Evolutionary conservation across 192 early-diverging fungal species (phyloP).

Genomic region (Umbelopsis isabellina): DNA sequence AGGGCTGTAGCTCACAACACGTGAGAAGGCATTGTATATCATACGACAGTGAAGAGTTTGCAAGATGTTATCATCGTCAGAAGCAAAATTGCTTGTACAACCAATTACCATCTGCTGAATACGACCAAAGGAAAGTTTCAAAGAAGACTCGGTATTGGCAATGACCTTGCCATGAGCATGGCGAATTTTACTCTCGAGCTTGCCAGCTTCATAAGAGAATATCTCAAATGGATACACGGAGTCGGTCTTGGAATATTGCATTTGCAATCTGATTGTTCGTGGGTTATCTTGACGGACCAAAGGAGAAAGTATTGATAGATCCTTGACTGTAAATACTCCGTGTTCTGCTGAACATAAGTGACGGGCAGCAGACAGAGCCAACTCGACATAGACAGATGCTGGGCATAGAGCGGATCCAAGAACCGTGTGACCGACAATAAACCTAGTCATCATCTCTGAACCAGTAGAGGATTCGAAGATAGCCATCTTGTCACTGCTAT

Average conservation of each 20-base stretch:
- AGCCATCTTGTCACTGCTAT: not conserved
- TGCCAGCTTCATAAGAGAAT: not conserved
- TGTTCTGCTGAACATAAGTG: not conserved
- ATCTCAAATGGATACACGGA: not conserved
- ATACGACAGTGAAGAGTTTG: conserved; percentile 3
- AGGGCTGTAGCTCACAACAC: not conserved
- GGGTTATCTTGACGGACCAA: not conserved
- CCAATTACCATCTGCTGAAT: not conserved
- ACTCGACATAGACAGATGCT: not conserved
- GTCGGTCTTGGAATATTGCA: not conserved
- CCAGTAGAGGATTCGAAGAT: conserved; percentile 1
- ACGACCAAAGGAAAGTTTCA: not conserved
- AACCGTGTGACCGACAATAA: not conserved
- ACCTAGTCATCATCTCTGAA: not conserved
- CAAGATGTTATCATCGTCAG: not conserved
- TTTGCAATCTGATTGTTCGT: not conserved
- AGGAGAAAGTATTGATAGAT: not conserved
- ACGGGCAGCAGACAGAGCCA: not conserved
- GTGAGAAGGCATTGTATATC: conserved; percentile 2
- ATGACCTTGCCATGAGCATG: not conserved
- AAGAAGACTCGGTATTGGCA: not conserved
- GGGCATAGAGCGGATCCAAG: not conserved
- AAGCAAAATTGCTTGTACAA: not conserved
- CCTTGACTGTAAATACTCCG: not conserved
- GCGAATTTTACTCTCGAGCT: not conserved